A percentile compares a stretch with the other conserved stretches of the same genome.
These are phyloP conservation scores for Mrakia hoshinonis DNA, from an alignment of 768 basidiomycete genomes.

Conservation along the genomic window DNA sequence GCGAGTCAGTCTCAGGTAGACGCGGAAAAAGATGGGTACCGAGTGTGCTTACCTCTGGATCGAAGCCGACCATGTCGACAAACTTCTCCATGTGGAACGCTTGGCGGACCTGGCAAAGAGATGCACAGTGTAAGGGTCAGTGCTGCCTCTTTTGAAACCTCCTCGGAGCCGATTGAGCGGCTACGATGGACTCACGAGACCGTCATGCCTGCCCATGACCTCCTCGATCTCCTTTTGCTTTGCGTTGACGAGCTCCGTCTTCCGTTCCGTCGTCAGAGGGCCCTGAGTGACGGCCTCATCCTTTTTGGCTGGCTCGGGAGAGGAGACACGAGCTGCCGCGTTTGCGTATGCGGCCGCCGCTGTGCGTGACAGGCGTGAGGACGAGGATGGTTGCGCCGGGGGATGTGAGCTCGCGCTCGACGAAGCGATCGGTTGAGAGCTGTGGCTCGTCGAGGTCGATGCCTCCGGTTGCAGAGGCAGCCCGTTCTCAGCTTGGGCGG, in stretches of 20 bases:
- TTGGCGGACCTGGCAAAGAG: slow-evolving; percentile 58
- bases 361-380: neutral
- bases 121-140: slow-evolving; percentile 14
- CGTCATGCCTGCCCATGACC: slow-evolving; percentile 57
- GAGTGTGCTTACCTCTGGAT: slow-evolving; percentile 55
- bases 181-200: slow-evolving; percentile 51
- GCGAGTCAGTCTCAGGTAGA: neutral
- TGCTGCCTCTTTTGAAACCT: neutral
- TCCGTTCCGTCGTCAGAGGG: neutral
- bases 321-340: neutral
- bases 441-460: neutral
- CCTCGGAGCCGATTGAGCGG: neutral
- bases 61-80: slow-evolving; percentile 62
- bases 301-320: neutral
- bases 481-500: too few species aligned
- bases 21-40: slow-evolving; percentile 11
- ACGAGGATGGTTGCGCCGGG: neutral
- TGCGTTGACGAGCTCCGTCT: slow-evolving; percentile 7
- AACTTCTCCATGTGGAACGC: slow-evolving; percentile 81
- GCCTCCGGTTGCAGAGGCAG: too few species aligned
- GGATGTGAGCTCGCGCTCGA: neutral
- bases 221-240: slow-evolving; percentile 22
- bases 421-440: neutral
- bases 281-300: neutral
- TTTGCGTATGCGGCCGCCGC: neutral